These are phyloP conservation scores for Silene coronaria DNA, from an alignment of 179 eudicot species.

Conservation along the genomic window DNA sequence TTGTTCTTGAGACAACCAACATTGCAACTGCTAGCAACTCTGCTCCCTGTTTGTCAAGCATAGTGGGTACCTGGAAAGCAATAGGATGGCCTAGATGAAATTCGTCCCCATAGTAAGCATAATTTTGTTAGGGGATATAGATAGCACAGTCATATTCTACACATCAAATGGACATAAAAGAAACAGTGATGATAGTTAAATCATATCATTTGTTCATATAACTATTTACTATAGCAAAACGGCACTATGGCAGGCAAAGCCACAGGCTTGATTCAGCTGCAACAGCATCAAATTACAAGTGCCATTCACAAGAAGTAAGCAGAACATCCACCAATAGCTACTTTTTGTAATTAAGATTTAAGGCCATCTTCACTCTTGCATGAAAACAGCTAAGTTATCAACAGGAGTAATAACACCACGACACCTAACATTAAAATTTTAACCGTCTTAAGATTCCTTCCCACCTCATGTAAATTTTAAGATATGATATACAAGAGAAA, in stretches of 20 bases:
- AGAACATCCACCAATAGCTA: background rate
- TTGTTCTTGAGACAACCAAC: conserved; percentile 83
- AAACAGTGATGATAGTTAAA: background rate
- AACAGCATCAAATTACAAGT: background rate
- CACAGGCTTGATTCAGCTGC: too few species aligned
- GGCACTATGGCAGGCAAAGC: background rate
- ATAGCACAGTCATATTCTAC: background rate
- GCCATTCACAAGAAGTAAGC: background rate
- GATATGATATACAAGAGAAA: background rate
- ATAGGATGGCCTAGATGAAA: conserved; percentile 15
- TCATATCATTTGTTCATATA: background rate
- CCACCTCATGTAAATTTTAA: background rate
- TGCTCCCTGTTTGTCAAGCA: conserved; percentile 91
- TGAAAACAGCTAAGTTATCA: background rate
- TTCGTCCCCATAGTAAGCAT: background rate
- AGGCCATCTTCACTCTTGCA: background rate
- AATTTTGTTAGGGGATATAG: background rate
- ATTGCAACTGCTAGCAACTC: conserved; percentile 92
- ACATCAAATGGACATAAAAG: background rate
- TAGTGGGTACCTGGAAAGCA: conserved; percentile 71
- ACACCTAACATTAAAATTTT: background rate
- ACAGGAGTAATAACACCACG: background rate
- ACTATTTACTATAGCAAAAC: background rate
- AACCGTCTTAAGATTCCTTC: background rate
- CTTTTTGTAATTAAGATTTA: background rate